phyloP scores from a whole-genome alignment of 2,329 filamentous ascomycete genomes.

The Alternaria brassicicola region DNA sequence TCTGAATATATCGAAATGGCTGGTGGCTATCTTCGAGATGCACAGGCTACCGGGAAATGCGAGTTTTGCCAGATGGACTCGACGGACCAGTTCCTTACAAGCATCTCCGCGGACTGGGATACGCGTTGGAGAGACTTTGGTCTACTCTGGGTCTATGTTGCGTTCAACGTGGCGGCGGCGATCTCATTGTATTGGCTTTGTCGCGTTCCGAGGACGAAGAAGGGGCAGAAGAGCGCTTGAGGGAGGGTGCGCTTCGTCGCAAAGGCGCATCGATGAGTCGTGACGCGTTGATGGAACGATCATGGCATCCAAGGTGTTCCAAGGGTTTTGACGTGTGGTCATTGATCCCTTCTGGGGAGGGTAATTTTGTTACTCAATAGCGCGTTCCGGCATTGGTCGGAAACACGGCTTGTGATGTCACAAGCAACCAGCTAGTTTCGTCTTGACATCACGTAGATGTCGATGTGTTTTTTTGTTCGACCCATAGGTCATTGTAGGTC shows the following conservation, averaged over 20 bases:
- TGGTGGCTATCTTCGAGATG: constrained; percentile 54
- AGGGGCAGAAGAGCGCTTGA: constrained; percentile 35
- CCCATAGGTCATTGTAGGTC: background rate
- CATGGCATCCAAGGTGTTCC: background rate
- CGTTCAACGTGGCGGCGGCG: constrained; percentile 57
- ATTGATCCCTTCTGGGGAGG: background rate
- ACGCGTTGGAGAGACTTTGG: constrained; percentile 66
- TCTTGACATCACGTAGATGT: background rate
- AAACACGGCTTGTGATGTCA: background rate
- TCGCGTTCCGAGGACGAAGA: constrained; percentile 57
- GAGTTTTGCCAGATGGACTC: constrained; percentile 55
- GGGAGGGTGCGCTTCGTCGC: background rate
- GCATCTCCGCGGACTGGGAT: constrained; percentile 51
- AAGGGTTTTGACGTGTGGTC: background rate
- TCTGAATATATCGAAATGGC: constrained; percentile 45
- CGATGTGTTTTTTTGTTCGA: background rate
- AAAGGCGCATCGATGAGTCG: background rate
- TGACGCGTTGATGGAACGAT: background rate
- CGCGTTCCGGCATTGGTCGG: background rate
- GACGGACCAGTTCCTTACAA: constrained; percentile 56
- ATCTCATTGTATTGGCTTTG: constrained; percentile 60
- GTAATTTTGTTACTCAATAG: background rate
- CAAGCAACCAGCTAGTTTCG: background rate
- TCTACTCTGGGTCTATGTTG: constrained; percentile 58
- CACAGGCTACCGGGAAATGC: constrained; percentile 50